phyloP scores from a whole-genome alignment of 148 eudicot genomes.

The Rhododendron griersonianum region DNA sequence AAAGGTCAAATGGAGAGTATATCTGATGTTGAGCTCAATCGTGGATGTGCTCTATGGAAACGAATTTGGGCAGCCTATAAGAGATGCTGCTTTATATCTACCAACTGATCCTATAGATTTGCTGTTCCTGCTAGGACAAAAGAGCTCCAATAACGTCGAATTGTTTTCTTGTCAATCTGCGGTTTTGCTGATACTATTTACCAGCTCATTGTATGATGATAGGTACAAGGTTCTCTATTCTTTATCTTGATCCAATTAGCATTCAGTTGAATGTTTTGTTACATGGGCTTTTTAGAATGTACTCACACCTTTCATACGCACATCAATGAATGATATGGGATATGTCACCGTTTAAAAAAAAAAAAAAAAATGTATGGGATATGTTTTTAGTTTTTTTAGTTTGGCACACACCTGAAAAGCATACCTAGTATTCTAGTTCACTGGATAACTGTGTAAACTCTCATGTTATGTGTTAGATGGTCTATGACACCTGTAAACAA shows the following conservation, averaged over 20 bases:
- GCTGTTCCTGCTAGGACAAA: constrained; percentile 82
- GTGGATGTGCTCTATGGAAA: constrained; percentile 59
- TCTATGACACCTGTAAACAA: not conserved
- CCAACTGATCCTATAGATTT: constrained; percentile 87
- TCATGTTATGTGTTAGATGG: not conserved
- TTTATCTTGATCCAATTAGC: not conserved
- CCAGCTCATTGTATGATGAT: constrained; percentile 72
- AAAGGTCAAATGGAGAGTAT: constrained; percentile 65
- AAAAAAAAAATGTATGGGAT: not conserved
- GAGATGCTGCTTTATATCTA: constrained; percentile 59
- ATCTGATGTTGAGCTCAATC: constrained; percentile 65
- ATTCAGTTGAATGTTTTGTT: not conserved
- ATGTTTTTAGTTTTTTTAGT: not conserved
- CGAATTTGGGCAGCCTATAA: constrained; percentile 59
- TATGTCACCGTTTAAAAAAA: too few relatives aligned
- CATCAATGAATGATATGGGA: not conserved
- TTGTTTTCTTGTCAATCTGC: constrained; percentile 70
- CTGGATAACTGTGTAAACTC: not conserved
- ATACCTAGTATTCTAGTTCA: not conserved
- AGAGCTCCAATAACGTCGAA: constrained; percentile 43
- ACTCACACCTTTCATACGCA: not conserved
- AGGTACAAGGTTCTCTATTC: constrained; percentile 37
- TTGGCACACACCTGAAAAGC: not conserved
- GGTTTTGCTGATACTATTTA: constrained; percentile 59
- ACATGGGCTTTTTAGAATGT: not conserved